Conservation (phyloP, 1,284 basidiomycete genomes). For the Bjerkandera adusta region DNA sequence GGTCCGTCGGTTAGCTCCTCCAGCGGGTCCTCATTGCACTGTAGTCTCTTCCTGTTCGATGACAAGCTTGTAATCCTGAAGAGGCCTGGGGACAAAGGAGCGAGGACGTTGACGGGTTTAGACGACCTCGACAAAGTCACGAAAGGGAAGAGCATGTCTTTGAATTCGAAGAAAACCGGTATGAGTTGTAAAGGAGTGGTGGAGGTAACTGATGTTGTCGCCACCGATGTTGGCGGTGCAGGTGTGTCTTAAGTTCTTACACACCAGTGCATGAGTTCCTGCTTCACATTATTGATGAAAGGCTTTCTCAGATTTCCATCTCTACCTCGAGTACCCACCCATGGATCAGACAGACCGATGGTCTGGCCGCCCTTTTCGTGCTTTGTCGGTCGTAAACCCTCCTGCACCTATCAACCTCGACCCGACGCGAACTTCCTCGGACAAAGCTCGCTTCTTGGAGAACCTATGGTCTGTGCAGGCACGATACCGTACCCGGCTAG, state of each 20-base stretch:
- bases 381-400: slow-evolving; percentile 69
- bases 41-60: slow-evolving; percentile 92
- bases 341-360: slow-evolving; percentile 80
- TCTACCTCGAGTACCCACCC: slow-evolving; percentile 81
- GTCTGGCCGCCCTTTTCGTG: slow-evolving; percentile 80
- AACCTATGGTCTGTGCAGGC: slow-evolving; percentile 87
- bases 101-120: slow-evolving; percentile 75
- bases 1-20: slow-evolving; percentile 4
- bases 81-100: slow-evolving; percentile 74
- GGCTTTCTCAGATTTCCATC: slow-evolving; percentile 66
- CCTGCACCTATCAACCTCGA: slow-evolving; percentile 64
- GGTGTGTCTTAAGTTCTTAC: slow-evolving; percentile 42
- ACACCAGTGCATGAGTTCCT: neutral
- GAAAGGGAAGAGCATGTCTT: slow-evolving; percentile 56
- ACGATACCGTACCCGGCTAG: slow-evolving; percentile 64
- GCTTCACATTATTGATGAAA: neutral
- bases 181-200: slow-evolving; percentile 87
- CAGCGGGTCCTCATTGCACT: slow-evolving; percentile 52
- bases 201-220: slow-evolving; percentile 82
- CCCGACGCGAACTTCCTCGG: slow-evolving; percentile 55
- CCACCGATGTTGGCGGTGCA: slow-evolving; percentile 80
- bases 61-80: slow-evolving; percentile 94
- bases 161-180: slow-evolving; percentile 71
- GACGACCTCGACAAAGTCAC: slow-evolving; percentile 80
- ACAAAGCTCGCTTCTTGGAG: slow-evolving; percentile 83